phyloP scores from a whole-genome alignment of 225 moss, liverwort and hornwort genomes.

The Asterella californica region DNA sequence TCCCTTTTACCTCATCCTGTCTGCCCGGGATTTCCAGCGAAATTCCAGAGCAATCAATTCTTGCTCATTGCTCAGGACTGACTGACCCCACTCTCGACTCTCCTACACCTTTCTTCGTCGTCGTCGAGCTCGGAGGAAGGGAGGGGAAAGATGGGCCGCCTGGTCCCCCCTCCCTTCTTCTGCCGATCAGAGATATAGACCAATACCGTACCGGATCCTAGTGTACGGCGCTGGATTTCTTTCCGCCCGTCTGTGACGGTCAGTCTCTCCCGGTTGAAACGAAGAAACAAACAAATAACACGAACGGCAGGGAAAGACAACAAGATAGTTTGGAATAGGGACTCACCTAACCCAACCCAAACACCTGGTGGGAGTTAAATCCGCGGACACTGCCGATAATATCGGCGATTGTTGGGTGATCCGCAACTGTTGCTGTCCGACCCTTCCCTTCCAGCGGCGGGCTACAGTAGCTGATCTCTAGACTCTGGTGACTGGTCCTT shows the following conservation, averaged over 20 bases:
- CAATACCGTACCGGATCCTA: background rate
- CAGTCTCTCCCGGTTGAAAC: no score
- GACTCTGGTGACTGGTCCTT: no score
- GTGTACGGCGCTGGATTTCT: background rate
- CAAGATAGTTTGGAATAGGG: no score
- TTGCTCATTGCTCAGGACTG: background rate
- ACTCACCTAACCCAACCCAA: background rate
- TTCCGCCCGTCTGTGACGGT: background rate
- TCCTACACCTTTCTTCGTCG: background rate
- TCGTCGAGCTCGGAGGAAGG: background rate
- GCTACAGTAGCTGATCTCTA: constrained; percentile 11
- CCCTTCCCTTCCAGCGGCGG: background rate
- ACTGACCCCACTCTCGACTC: background rate
- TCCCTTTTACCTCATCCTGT: background rate
- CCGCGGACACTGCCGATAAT: background rate
- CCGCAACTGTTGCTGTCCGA: constrained; percentile 2
- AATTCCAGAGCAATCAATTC: constrained; percentile 15
- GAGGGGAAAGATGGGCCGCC: background rate
- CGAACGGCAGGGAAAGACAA: background rate
- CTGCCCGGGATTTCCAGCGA: background rate
- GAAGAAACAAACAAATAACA: background rate
- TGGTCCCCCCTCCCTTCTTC: background rate
- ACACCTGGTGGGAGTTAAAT: background rate
- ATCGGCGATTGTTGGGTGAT: background rate
- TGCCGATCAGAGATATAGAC: background rate